phyloP scores from a whole-genome alignment of 306 rosid genomes.

The Citrullus colocynthis region DNA sequence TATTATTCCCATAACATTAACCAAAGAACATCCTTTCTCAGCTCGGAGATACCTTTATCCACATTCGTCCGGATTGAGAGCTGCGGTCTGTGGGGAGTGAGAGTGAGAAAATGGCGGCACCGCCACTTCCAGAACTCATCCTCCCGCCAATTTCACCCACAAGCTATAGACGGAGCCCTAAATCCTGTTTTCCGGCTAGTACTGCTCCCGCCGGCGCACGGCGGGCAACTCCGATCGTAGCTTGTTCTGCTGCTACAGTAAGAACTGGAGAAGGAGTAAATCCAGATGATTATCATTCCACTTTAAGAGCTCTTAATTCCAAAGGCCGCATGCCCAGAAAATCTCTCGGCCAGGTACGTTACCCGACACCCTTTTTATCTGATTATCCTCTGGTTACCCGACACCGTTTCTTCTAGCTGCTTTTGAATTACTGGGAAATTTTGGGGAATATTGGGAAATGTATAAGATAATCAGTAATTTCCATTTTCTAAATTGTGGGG shows the following conservation, averaged over 20 bases:
- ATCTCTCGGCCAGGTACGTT: conserved; percentile 74
- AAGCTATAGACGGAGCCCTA: not conserved
- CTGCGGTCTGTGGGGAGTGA: not conserved
- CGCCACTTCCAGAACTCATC: conserved; percentile 23
- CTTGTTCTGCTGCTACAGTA: conserved; percentile 22
- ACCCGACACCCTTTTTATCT: not conserved
- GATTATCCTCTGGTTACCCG: not conserved
- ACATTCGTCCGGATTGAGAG: not conserved
- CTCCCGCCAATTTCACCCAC: conserved; percentile 41
- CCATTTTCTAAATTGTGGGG: conserved; percentile 4
- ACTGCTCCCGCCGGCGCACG: conserved; percentile 4
- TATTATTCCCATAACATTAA: not conserved
- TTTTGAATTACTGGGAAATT: not conserved
- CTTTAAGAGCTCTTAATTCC: conserved; percentile 80
- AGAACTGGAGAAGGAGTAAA: conserved; percentile 14
- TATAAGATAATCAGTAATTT: not conserved
- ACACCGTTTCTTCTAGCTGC: not conserved
- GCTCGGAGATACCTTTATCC: not conserved
- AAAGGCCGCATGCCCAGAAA: conserved; percentile 74
- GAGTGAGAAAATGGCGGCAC: conserved; percentile 11
- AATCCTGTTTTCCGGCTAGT: conserved; percentile 11
- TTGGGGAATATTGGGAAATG: not conserved
- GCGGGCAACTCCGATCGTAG: conserved; percentile 6
- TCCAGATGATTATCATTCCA: conserved; percentile 57
- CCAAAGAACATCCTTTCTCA: not conserved